Evolutionary conservation across 352 stramenopile species (phyloP).

Genomic region (Globisporangium solare): DNA sequence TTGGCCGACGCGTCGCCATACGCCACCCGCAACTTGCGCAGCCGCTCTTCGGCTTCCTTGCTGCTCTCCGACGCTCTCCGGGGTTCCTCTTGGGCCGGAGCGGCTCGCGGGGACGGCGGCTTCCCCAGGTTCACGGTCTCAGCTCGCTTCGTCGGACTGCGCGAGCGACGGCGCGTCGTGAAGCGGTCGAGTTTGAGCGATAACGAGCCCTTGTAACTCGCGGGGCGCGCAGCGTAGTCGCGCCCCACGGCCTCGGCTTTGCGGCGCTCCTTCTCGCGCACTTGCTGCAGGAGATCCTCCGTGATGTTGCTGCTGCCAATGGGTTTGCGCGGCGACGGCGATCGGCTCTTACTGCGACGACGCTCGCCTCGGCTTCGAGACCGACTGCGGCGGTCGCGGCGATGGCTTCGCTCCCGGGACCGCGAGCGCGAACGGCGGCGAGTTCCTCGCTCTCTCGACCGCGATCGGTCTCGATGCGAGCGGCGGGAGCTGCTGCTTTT

Average conservation of each 20-base stretch:
- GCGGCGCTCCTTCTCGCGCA: slow-evolving; percentile 88
- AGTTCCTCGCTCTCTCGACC: slow-evolving; percentile 19
- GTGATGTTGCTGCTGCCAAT: slow-evolving; percentile 26
- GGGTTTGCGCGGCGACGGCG: slow-evolving; percentile 10
- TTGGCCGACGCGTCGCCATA: slow-evolving; percentile 78
- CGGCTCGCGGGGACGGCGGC: slow-evolving; percentile 5
- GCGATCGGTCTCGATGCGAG: slow-evolving; percentile 32
- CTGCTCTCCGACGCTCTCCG: slow-evolving; percentile 11
- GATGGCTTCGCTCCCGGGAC: slow-evolving; percentile 19
- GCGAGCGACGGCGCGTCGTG: slow-evolving; percentile 66
- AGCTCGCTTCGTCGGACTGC: slow-evolving; percentile 57
- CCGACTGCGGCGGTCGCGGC: slow-evolving; percentile 8
- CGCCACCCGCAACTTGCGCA: slow-evolving; percentile 65
- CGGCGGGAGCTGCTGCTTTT: slow-evolving; percentile 19
- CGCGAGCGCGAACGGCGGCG: slow-evolving; percentile 35
- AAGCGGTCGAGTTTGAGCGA: slow-evolving; percentile 89
- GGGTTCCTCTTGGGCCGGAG: background rate
- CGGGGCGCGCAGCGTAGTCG: slow-evolving; percentile 88
- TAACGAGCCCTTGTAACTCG: slow-evolving; percentile 91
- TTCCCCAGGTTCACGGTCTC: slow-evolving; percentile 42
- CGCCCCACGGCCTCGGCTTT: slow-evolving; percentile 85
- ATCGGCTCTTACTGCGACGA: slow-evolving; percentile 16
- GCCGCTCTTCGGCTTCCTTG: slow-evolving; percentile 52
- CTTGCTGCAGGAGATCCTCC: slow-evolving; percentile 88
- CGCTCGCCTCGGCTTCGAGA: background rate